phyloP scores from a whole-genome alignment of 495 filamentous ascomycete genomes.

The Trichoderma erinaceum region DNA sequence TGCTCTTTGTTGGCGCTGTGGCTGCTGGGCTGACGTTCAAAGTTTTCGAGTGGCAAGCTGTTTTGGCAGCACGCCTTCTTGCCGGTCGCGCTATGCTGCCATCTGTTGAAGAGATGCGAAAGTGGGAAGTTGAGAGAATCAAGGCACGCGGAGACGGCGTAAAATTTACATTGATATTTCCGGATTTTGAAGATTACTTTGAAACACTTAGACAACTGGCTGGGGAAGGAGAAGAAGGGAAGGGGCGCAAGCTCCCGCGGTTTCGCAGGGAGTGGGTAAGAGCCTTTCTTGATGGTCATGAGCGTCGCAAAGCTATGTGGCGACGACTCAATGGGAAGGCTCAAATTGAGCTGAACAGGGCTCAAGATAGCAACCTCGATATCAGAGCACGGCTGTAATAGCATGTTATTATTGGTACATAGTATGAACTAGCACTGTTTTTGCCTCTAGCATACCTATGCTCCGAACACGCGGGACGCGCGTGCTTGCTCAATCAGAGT shows the following conservation, averaged over 20 bases:
- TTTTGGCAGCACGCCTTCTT: slow-evolving; percentile 31
- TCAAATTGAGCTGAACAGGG: slow-evolving; percentile 14
- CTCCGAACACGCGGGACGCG: too few species aligned
- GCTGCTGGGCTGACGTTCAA: slow-evolving; percentile 32
- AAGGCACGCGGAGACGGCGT: slow-evolving; percentile 43
- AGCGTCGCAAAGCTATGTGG: slow-evolving; percentile 48
- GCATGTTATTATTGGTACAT: neutral
- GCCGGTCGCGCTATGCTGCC: slow-evolving; percentile 40
- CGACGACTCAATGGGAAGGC: slow-evolving; percentile 31
- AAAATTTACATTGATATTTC: slow-evolving; percentile 44
- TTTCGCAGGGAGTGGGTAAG: slow-evolving; percentile 45
- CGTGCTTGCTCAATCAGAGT: too few species aligned
- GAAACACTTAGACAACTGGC: slow-evolving; percentile 42
- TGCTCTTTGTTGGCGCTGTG: slow-evolving; percentile 31
- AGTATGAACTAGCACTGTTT: neutral
- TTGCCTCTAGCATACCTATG: neutral
- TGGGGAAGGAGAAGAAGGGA: slow-evolving; percentile 35
- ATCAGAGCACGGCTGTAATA: neutral
- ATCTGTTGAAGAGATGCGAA: slow-evolving; percentile 33
- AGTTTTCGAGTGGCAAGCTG: slow-evolving; percentile 41
- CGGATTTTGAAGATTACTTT: slow-evolving; percentile 52
- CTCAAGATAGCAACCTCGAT: neutral
- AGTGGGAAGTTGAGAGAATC: slow-evolving; percentile 49
- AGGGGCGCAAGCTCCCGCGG: slow-evolving; percentile 39
- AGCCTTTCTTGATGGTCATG: slow-evolving; percentile 44